phyloP scores from a whole-genome alignment of 148 eudicot genomes.

The Nyssa sinensis region DNA sequence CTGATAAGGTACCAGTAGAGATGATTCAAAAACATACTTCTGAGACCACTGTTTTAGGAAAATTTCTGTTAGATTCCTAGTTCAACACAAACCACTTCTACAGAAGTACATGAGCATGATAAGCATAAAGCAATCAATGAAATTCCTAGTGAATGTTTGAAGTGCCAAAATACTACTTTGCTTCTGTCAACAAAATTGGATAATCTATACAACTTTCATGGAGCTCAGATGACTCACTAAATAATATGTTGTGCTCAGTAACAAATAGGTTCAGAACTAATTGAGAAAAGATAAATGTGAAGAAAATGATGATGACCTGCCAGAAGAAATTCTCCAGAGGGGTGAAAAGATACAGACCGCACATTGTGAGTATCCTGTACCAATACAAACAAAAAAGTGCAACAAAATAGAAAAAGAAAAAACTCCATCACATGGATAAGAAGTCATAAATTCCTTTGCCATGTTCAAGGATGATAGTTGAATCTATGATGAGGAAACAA shows the following conservation, averaged over 20 bases:
- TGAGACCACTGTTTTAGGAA: too few species aligned
- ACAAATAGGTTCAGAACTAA: background rate
- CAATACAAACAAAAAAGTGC: background rate
- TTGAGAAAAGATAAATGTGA: constrained; percentile 1
- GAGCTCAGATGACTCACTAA: background rate
- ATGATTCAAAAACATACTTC: too few species aligned
- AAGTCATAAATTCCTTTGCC: background rate
- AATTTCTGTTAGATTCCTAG: too few species aligned
- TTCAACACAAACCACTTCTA: too few species aligned
- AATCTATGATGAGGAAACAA: background rate
- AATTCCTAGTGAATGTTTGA: background rate
- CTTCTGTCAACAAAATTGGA: background rate
- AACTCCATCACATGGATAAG: constrained; percentile 1
- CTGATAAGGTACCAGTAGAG: too few species aligned
- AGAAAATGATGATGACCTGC: constrained; percentile 53
- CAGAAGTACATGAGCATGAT: too few species aligned
- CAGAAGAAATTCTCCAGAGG: constrained; percentile 84
- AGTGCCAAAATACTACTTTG: background rate
- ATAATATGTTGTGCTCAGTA: background rate
- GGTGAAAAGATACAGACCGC: constrained; percentile 83
- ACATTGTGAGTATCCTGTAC: constrained; percentile 91
- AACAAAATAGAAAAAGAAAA: background rate
- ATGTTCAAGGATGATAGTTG: background rate
- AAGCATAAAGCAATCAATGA: background rate
- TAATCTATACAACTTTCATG: background rate